phyloP scores from a whole-genome alignment of 192 early-diverging fungal genomes.

The Cladochytrium replicatum region DNA sequence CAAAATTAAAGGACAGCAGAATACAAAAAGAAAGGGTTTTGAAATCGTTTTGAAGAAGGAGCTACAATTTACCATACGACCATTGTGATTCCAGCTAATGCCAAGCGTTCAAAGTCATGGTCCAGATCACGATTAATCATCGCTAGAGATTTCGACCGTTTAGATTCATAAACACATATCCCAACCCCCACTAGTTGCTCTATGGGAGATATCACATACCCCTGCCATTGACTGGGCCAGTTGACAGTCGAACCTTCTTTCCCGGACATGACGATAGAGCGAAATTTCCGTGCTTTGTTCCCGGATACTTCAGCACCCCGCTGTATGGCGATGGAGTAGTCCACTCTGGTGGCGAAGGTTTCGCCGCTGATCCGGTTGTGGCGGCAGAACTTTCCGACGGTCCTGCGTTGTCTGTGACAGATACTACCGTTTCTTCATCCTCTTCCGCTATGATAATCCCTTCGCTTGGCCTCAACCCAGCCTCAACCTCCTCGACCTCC shows the following conservation, averaged over 20 bases:
- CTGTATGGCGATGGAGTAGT: background rate
- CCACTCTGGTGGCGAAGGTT: background rate
- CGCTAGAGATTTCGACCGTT: slow-evolving; percentile 17
- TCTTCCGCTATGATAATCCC: background rate
- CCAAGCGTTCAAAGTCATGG: slow-evolving; percentile 57
- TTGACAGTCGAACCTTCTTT: slow-evolving; percentile 62
- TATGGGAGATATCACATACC: background rate
- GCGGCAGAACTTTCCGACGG: background rate
- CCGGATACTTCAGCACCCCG: background rate
- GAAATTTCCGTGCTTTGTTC: slow-evolving; percentile 45
- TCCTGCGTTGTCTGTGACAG: slow-evolving; percentile 1
- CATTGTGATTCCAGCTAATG: slow-evolving; percentile 41
- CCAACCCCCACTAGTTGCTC: background rate
- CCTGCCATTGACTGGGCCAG: slow-evolving; percentile 58
- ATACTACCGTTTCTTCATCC: background rate
- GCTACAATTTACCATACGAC: slow-evolving; percentile 58
- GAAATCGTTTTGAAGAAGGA: slow-evolving; percentile 3
- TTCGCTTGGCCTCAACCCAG: background rate
- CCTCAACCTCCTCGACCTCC: background rate
- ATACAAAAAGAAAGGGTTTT: slow-evolving; percentile 13
- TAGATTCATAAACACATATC: background rate
- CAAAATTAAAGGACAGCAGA: slow-evolving; percentile 9
- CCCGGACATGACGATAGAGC: slow-evolving; percentile 64
- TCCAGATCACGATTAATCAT: slow-evolving; percentile 60
- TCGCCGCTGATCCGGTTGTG: background rate